Conservation (phyloP, 228 moss, liverwort and hornwort genomes). For the Sphagnum magellanicum region DNA sequence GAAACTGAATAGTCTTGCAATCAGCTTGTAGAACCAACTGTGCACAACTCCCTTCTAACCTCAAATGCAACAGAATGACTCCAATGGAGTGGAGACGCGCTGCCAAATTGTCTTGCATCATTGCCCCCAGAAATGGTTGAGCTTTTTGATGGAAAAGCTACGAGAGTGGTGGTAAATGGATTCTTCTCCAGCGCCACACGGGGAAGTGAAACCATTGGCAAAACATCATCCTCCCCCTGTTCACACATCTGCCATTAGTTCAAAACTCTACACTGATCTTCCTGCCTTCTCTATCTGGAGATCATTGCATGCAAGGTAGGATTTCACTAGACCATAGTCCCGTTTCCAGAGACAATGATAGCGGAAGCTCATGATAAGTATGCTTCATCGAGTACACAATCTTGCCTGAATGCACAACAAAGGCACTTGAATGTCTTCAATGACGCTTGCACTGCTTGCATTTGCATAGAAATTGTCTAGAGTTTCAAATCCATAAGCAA, state of each 20-base stretch:
- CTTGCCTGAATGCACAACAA: conserved; percentile 67
- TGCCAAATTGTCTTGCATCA: conserved; percentile 40
- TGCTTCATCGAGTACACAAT: too few species aligned
- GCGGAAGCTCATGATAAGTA: too few species aligned
- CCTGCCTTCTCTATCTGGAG: background rate
- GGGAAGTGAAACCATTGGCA: conserved; percentile 43
- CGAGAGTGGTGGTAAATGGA: conserved; percentile 50
- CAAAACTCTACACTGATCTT: too few species aligned
- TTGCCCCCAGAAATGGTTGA: conserved; percentile 5
- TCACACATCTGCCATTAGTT: background rate
- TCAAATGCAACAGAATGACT: conserved; percentile 74
- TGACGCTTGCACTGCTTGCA: conserved; percentile 45
- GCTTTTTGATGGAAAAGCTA: conserved; percentile 19
- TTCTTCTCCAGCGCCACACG: conserved; percentile 41
- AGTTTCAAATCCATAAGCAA: conserved; percentile 55
- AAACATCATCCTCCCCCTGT: conserved; percentile 50
- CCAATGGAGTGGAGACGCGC: conserved; percentile 62
- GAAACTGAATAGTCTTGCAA: background rate
- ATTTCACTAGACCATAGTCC: too few species aligned
- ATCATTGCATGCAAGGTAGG: background rate
- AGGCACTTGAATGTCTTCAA: conserved; percentile 62
- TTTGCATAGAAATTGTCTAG: conserved; percentile 59
- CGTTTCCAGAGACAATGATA: too few species aligned
- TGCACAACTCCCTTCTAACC: conserved; percentile 32
- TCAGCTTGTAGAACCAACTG: background rate